Evolutionary conservation across 371 early-diverging fungal genomes (phyloP).

Genomic region (Lichtheimia ramosa): DNA sequence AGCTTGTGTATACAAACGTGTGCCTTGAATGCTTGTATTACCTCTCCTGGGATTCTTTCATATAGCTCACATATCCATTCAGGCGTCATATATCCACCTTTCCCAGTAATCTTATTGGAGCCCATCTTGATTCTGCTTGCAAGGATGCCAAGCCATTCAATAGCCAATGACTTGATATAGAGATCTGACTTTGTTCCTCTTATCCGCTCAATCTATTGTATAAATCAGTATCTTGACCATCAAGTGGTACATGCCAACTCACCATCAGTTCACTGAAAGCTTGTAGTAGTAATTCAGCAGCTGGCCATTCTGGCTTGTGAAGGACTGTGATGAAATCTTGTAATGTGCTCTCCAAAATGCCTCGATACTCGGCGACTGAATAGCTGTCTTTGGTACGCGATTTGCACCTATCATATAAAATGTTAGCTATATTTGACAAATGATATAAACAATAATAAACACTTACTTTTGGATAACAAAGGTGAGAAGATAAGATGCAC

Average conservation of each 20-base stretch:
- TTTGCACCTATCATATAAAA: constrained; percentile 41
- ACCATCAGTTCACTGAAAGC: constrained; percentile 8
- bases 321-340: constrained; percentile 73
- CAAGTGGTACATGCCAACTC: background rate
- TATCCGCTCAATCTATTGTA: constrained; percentile 48
- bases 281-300: constrained; percentile 57
- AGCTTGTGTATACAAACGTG: background rate
- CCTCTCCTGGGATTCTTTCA: constrained; percentile 23
- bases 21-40: background rate
- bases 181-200: constrained; percentile 63
- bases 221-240: background rate
- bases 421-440: background rate
- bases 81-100: constrained; percentile 16
- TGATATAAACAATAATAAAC: background rate
- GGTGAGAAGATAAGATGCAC: constrained; percentile 62
- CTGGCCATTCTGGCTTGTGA: constrained; percentile 92
- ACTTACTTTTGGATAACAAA: constrained; percentile 61
- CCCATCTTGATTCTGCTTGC: constrained; percentile 53
- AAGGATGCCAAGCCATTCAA: constrained; percentile 76
- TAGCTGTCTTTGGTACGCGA: constrained; percentile 45
- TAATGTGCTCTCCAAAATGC: constrained; percentile 67
- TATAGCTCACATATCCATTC: constrained; percentile 38
- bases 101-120: constrained; percentile 20
- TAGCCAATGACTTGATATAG: constrained; percentile 64
- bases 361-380: constrained; percentile 74